Percentiles rank a stretch among this genome's conserved stretches.
phyloP scores from a whole-genome alignment of 805 yeast genomes.

The Yarrowia sp. region DNA sequence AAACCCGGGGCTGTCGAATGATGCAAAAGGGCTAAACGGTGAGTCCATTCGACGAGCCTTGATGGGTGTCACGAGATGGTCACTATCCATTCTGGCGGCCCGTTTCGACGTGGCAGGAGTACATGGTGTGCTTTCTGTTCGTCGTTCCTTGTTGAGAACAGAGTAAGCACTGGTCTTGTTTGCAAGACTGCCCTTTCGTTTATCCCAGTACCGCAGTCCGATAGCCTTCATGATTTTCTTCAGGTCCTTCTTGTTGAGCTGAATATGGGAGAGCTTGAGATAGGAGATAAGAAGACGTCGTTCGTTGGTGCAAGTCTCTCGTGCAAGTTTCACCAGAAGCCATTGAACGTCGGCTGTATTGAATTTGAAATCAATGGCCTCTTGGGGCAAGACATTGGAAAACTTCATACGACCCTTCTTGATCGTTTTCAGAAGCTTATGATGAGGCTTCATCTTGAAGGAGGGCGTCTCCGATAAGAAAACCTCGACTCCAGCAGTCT shows the following conservation, averaged over 20 bases:
- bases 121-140: background rate
- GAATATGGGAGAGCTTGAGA: background rate
- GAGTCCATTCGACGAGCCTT: background rate
- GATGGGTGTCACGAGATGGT: background rate
- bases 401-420: background rate
- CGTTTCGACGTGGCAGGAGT: slow-evolving; percentile 5
- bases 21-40: background rate
- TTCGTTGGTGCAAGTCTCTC: background rate
- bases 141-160: slow-evolving; percentile 1
- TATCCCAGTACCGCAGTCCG: slow-evolving; percentile 24
- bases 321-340: slow-evolving; percentile 7
- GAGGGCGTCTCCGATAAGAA: background rate
- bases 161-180: slow-evolving; percentile 23
- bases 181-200: background rate
- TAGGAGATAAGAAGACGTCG: background rate
- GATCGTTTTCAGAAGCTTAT: background rate
- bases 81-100: background rate
- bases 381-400: background rate
- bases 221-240: background rate
- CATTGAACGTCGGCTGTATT: background rate
- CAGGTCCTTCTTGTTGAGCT: background rate
- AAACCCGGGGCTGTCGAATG: slow-evolving; percentile 8
- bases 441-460: background rate
- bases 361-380: background rate
- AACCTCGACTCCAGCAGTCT: background rate